A percentile compares a stretch with the other conserved stretches of the same genome.
These are phyloP conservation scores for Hyaloperonospora brassicae DNA, from an alignment of 352 stramenopile genomes.

Conservation along the genomic window DNA sequence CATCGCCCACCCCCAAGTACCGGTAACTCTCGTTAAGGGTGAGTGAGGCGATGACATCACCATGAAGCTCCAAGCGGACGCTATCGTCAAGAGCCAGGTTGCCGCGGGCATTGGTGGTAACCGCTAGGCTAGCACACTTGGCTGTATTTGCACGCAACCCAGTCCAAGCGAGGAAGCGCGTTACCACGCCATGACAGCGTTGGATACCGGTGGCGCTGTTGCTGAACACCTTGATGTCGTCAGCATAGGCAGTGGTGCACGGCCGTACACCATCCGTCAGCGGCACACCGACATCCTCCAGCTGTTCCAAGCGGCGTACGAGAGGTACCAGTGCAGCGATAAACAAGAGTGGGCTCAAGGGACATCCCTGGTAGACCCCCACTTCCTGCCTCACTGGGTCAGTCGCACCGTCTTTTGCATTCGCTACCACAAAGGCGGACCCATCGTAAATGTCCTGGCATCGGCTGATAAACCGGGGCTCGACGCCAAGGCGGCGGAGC, in stretches of 20 bases:
- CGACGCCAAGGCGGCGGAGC: conserved; percentile 12
- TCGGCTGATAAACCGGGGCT: conserved; percentile 2
- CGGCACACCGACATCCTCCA: conserved; percentile 3
- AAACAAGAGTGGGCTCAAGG: conserved; percentile 19
- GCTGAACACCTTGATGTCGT: conserved; percentile 8
- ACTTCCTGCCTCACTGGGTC: conserved; percentile 12
- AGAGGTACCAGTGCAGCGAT: conserved; percentile 14
- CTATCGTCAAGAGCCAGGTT: conserved; percentile 13
- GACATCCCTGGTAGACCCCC: conserved; percentile 22
- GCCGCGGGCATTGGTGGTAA: conserved; percentile 4
- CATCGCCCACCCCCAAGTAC: conserved; percentile 8
- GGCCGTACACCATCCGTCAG: conserved; percentile 1
- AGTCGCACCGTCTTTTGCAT: conserved; percentile 16
- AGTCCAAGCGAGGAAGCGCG: conserved; percentile 4
- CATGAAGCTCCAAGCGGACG: too few species aligned
- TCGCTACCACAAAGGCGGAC: conserved; percentile 9
- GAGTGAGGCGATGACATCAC: background rate
- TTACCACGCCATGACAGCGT: conserved; percentile 3
- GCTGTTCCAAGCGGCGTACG: conserved; percentile 2
- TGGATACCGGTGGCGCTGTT: conserved; percentile 4
- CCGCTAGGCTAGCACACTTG: conserved; percentile 10
- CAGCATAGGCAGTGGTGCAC: too few species aligned
- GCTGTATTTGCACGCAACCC: conserved; percentile 2
- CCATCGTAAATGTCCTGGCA: conserved; percentile 8
- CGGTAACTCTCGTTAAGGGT: conserved; percentile 2